Evolutionary conservation across 352 stramenopile genomes (phyloP), one percentile per base, ranked within the genome.

Genomic region (Globisporangium uncinulatum): DNA sequence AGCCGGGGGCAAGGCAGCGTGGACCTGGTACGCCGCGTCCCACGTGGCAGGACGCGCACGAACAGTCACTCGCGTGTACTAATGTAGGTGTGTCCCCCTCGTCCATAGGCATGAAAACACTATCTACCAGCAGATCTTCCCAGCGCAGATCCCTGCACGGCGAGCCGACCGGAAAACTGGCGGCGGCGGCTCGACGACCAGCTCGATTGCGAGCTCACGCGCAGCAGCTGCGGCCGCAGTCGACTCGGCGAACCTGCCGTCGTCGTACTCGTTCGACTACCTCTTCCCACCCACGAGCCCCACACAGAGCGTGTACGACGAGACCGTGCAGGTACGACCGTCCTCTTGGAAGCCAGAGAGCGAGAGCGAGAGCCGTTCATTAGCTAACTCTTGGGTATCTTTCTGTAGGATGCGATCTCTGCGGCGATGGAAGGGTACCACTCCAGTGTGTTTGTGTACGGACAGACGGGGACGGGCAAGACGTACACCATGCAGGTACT

Each of bases 391-490:
- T 17, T 21, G 4, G 6, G 19, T 50, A 6, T 1, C 41, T 4
- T 7, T 14, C 41, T 4, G 6, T 14, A 86, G 71, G 79, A 89
- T 61, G 77, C 69, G 20, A 87, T 94, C 50, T 67, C 79, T 43
- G 80, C 81, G 4, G 73, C 77, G 10, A 80, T 89, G 31, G 72
- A 91, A 8, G 86, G 86, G 45, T 92, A 90, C 64, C 82, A 94
- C 66, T 89, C 83, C 55, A 88, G 83, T 15, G 83, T 97, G 24
- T 95, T 97, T 56, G 68, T 93, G n/a, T 97, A 97, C 61, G 89
- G 89, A n/a, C 89, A 97, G 73, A 96, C 87, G 2, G 77, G 78
- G 50, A 96, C 89, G 31, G 83, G 83, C 66, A 92, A 92, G 70
- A 92, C 82, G 56, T 82, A 89, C 63, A 92, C 82, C 2, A 89